These are phyloP conservation scores for Rhizoctonia solani DNA, from an alignment of 1,284 basidiomycete species.

Conservation along the genomic window DNA sequence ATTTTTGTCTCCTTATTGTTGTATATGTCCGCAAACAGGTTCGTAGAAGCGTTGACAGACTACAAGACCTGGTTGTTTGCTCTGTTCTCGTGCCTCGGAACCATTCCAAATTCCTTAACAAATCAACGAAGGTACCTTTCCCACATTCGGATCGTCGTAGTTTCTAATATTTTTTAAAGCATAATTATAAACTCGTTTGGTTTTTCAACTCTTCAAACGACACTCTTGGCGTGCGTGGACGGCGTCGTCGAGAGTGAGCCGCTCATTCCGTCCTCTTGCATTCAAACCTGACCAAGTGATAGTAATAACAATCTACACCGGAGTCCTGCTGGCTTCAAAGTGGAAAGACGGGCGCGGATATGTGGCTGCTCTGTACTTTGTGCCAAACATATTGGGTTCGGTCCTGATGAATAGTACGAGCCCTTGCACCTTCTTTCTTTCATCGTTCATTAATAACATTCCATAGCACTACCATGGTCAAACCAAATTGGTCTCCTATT, in stretches of 20 bases:
- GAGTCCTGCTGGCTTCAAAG: slow-evolving; percentile 14
- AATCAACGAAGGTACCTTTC: slow-evolving; percentile 25
- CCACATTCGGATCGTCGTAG: background rate
- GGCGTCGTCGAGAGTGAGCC: slow-evolving; percentile 41
- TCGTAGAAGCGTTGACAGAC: slow-evolving; percentile 49
- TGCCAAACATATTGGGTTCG: slow-evolving; percentile 43
- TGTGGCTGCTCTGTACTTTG: slow-evolving; percentile 41
- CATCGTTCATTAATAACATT: background rate
- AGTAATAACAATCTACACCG: slow-evolving; percentile 31
- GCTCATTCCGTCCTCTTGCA: background rate
- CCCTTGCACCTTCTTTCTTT: background rate
- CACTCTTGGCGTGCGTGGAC: slow-evolving; percentile 51
- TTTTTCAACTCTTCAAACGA: slow-evolving; percentile 48
- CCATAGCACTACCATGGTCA: slow-evolving; percentile 22
- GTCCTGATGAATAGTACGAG: slow-evolving; percentile 41
- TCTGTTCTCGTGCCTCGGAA: slow-evolving; percentile 45
- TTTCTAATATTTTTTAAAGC: too few species aligned
- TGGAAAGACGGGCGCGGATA: slow-evolving; percentile 41
- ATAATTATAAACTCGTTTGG: slow-evolving; percentile 51
- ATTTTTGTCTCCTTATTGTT: background rate
- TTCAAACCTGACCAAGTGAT: too few species aligned
- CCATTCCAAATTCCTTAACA: slow-evolving; percentile 31
- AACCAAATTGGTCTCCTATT: slow-evolving; percentile 31
- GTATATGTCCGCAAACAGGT: slow-evolving; percentile 22
- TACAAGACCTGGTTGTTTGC: slow-evolving; percentile 55